A percentile compares a stretch with the other conserved stretches of the same genome.
Conservation (phyloP, 2,329 filamentous ascomycete genomes). For the Colletotrichum lupini region DNA sequence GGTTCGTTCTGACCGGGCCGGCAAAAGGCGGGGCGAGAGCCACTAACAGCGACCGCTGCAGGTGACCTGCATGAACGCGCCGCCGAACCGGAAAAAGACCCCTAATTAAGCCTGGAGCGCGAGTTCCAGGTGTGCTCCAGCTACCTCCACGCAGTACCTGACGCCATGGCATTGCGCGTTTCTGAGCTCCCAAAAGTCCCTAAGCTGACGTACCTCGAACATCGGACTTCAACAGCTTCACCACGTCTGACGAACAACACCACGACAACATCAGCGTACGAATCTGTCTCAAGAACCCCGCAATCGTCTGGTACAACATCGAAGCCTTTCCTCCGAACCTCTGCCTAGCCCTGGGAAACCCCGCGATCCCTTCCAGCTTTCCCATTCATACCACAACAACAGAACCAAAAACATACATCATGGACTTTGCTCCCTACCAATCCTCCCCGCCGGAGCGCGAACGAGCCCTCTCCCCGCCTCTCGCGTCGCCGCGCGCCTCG, state of each 20-base stretch:
- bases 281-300: neutral
- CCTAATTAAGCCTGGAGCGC: conserved; percentile 24
- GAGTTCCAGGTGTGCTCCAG: neutral
- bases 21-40: conserved; percentile 19
- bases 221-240: neutral
- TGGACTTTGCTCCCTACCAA: conserved; percentile 98
- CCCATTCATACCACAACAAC: neutral
- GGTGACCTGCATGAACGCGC: conserved; percentile 31
- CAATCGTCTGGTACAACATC: neutral
- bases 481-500: conserved; percentile 66
- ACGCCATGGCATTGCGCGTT: conserved; percentile 31
- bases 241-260: neutral
- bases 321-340: neutral
- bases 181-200: conserved; percentile 22
- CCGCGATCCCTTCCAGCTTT: neutral
- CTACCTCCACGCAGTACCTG: conserved; percentile 8
- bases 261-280: conserved; percentile 6
- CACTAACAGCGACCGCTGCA: conserved; percentile 22
- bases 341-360: neutral
- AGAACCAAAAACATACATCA: conserved; percentile 48
- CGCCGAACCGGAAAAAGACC: conserved; percentile 22
- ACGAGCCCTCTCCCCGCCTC: conserved; percentile 81
- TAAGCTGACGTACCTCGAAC: conserved; percentile 26
- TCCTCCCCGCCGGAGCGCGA: conserved; percentile 87
- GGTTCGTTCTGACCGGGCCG: neutral